Percentiles rank a stretch among this genome's conserved stretches.
Evolutionary conservation across 2,329 filamentous ascomycete species (phyloP).

Genomic region (Grosmannia penicillata): DNA sequence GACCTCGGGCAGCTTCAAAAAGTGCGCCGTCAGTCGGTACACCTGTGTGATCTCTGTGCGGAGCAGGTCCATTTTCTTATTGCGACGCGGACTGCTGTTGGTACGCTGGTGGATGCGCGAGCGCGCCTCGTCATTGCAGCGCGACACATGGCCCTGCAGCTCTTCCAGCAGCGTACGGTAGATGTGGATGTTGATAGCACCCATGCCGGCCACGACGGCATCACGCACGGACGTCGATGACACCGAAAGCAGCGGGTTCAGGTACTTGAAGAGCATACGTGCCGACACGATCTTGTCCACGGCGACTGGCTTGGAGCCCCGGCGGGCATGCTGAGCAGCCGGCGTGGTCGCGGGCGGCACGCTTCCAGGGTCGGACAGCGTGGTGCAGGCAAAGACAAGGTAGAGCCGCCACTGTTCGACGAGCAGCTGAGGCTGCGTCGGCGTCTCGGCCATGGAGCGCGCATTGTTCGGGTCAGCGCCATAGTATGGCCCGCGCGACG

Average conservation of each 20-base stretch:
- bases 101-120: constrained; percentile 75
- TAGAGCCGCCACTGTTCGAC: constrained; percentile 98
- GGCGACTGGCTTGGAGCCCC: constrained; percentile 12
- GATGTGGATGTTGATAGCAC: constrained; percentile 87
- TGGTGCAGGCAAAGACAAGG: constrained; percentile 92
- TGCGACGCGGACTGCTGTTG: constrained; percentile 67
- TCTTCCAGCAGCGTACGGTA: constrained; percentile 86
- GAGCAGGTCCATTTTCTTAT: constrained; percentile 70
- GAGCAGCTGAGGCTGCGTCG: constrained; percentile 68
- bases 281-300: constrained; percentile 76
- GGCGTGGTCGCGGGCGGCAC: constrained; percentile 34
- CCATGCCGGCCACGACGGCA: constrained; percentile 80
- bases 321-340: background rate
- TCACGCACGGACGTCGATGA: constrained; percentile 70
- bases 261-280: constrained; percentile 74
- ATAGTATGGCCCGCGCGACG: constrained; percentile 47
- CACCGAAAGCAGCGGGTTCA: constrained; percentile 75
- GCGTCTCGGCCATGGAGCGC: constrained; percentile 36
- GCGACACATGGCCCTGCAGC: constrained; percentile 69
- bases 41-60: constrained; percentile 93
- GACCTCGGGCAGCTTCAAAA: constrained; percentile 63
- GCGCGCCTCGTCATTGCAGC: constrained; percentile 80
- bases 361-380: constrained; percentile 68
- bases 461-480: constrained; percentile 43
- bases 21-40: constrained; percentile 85